phyloP scores from a whole-genome alignment of 2,329 filamentous ascomycete species.

The Dactylellina sp. region DNA sequence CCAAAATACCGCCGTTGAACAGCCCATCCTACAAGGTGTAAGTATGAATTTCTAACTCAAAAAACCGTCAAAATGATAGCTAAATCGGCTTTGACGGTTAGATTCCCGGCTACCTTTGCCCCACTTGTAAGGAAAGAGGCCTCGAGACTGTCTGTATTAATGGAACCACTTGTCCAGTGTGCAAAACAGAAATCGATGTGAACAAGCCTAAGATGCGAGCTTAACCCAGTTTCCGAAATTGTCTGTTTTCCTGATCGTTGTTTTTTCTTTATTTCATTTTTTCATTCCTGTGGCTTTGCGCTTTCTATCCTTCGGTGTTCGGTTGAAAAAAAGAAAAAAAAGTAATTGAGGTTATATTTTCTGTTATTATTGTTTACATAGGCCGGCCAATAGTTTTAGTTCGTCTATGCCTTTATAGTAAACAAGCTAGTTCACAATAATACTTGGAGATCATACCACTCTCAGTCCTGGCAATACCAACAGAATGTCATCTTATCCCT shows the following conservation, averaged over 20 bases:
- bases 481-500: too few species aligned
- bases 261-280: not conserved
- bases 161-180: constrained; percentile 58
- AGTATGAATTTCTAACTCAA: not conserved
- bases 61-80: not conserved
- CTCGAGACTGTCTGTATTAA: constrained; percentile 59
- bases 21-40: constrained; percentile 11
- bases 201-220: constrained; percentile 38
- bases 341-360: constrained; percentile 17
- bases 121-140: constrained; percentile 57
- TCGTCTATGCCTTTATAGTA: too few species aligned
- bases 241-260: not conserved
- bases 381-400: not conserved
- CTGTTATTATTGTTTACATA: not conserved
- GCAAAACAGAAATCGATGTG: constrained; percentile 48
- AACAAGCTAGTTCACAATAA: too few species aligned
- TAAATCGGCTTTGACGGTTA: too few species aligned
- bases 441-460: too few species aligned
- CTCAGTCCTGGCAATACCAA: too few species aligned
- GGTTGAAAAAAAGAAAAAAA: constrained; percentile 10
- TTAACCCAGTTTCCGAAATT: not conserved
- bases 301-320: constrained; percentile 37
- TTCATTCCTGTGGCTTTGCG: constrained; percentile 2
- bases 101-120: constrained; percentile 59
- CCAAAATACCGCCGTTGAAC: constrained; percentile 20